Conservation (phyloP, 768 basidiomycete species). For the Collybia nuda region DNA sequence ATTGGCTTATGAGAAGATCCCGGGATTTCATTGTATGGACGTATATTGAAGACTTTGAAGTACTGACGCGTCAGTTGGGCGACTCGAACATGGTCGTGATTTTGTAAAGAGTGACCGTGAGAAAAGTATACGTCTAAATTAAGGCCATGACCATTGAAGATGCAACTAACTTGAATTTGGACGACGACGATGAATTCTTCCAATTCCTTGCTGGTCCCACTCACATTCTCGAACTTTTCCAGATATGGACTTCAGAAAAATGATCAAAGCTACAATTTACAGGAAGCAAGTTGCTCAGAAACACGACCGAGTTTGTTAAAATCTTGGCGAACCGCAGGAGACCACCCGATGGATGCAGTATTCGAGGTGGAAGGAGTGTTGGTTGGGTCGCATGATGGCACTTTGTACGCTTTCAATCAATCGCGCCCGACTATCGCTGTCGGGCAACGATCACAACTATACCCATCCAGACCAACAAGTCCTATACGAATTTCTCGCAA, state of each 20-base stretch:
- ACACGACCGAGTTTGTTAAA: conserved; percentile 30
- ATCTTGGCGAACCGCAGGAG: conserved; percentile 21
- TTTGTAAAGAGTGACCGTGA: too few species aligned
- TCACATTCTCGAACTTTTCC: conserved; percentile 30
- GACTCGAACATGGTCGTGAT: too few species aligned
- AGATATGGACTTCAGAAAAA: conserved; percentile 5
- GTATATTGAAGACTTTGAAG: too few species aligned
- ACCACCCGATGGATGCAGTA: background rate
- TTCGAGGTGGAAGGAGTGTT: conserved; percentile 19
- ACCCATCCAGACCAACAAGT: conserved; percentile 18
- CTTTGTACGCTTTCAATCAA: conserved; percentile 39
- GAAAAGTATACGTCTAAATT: too few species aligned
- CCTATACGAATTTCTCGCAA: conserved; percentile 15
- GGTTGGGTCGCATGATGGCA: conserved; percentile 43
- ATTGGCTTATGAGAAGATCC: too few species aligned
- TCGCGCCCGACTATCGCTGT: conserved; percentile 9
- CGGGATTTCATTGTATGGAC: too few species aligned
- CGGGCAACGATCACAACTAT: conserved; percentile 5
- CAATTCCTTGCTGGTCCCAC: conserved; percentile 22
- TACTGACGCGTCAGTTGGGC: too few species aligned
- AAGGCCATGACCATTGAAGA: too few species aligned
- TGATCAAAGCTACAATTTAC: conserved; percentile 8
- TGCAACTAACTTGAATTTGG: background rate
- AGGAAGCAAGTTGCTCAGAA: conserved; percentile 31
- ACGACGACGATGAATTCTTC: conserved; percentile 1